Evolutionary conservation across 2,329 filamentous ascomycete species (phyloP), one percentile per base, ranked within the genome.

Genomic region (Dactylellina haptotyla): DNA sequence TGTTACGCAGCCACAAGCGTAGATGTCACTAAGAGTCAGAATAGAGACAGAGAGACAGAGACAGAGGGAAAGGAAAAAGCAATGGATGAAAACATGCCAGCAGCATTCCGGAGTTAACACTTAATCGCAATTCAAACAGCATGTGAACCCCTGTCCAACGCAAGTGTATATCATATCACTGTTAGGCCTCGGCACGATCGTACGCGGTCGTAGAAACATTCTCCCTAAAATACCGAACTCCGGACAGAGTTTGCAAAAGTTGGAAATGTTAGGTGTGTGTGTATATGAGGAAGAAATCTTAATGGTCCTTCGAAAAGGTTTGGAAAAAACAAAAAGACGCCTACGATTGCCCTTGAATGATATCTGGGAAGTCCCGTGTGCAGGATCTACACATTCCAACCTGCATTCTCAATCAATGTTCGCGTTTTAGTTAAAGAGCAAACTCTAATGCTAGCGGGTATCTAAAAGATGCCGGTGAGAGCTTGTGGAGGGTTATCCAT

Each of bases 81-180:
- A 41, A 41, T 41, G 12, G 37, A n/a, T n/a, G n/a, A n/a, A n/a
- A n/a, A n/a, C n/a, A n/a, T n/a, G n/a, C n/a, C n/a, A n/a, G n/a
- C n/a, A 10, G 23, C 14, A 12, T 45, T 34, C 14, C 67, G 67
- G 67, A 73, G 10, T 65, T 73, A 65, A 65, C 45, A 39, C 41
- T n/a, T 28, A 61, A 65, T 61, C 45, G 61, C 67, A 48, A 28
- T 18, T 48, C 34, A 59, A 73, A 73, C 67, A 65, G 46, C 41
- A 58, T 39, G 48, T 18, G 48, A 32, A 28, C 20, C 16, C 41
- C 37, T 16, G 23, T 54, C 63, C 48, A 58, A 48, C 41, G 43
- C 18, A 12, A 51, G 23, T 5, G n/a, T n/a, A 10, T 10, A 4
- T 18, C 39, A 34, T 14, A 34, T 34, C 32, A 9, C n/a, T 18